Conservation (phyloP, 2,329 filamentous ascomycete genomes). For the Teratosphaeria viscida region DNA sequence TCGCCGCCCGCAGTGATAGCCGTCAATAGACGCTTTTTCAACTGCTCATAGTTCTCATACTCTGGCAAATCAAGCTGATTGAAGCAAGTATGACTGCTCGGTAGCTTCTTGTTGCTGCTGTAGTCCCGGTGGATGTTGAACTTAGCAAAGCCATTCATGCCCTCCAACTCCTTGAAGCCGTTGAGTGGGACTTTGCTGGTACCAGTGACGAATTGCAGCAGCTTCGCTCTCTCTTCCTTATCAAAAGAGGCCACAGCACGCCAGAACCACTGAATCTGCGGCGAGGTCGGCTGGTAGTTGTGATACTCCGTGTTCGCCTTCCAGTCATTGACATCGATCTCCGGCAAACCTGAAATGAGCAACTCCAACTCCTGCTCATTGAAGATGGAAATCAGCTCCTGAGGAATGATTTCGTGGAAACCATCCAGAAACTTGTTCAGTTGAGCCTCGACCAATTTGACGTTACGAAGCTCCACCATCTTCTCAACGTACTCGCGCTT, state of each 20-base stretch:
- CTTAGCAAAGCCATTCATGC: slow-evolving; percentile 95
- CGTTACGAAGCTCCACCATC: slow-evolving; percentile 86
- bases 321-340: slow-evolving; percentile 98
- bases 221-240: slow-evolving; percentile 95
- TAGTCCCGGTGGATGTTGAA: slow-evolving; percentile 99
- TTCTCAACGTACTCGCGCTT: slow-evolving; percentile 95
- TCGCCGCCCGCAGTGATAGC: slow-evolving; percentile 97
- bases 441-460: slow-evolving; percentile 86
- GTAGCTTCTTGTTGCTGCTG: slow-evolving; percentile 88
- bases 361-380: slow-evolving; percentile 96
- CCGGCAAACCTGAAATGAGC: slow-evolving; percentile 89
- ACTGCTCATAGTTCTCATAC: slow-evolving; percentile 88
- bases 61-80: slow-evolving; percentile 98
- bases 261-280: slow-evolving; percentile 99
- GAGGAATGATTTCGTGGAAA: slow-evolving; percentile 96
- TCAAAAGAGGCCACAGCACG: slow-evolving; percentile 92
- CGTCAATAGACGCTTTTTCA: slow-evolving; percentile 80
- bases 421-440: slow-evolving; percentile 74
- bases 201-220: slow-evolving; percentile 95
- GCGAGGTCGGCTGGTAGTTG: slow-evolving; percentile 88
- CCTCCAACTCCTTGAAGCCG: slow-evolving; percentile 96
- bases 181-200: slow-evolving; percentile 97
- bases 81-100: slow-evolving; percentile 96
- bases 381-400: slow-evolving; percentile 91
- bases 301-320: slow-evolving; percentile 98